Conservation (phyloP, 1,284 basidiomycete genomes). For the Ceratobasidium sp. region DNA sequence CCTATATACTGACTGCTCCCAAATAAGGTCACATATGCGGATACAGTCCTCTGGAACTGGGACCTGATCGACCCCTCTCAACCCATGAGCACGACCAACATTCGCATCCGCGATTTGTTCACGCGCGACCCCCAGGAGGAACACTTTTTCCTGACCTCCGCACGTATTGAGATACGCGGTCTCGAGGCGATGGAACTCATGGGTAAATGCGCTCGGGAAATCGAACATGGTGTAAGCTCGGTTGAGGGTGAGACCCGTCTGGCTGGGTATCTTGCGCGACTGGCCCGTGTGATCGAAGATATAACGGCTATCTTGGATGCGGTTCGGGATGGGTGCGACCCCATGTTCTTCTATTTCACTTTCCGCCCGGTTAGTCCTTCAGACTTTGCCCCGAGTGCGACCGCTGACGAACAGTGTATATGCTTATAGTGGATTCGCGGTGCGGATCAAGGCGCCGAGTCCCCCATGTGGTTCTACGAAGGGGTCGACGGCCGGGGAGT, state of each 20-base stretch:
- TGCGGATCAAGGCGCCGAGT: constrained; percentile 35
- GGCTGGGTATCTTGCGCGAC: constrained; percentile 59
- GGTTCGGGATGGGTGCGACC: constrained; percentile 62
- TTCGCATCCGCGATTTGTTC: constrained; percentile 59
- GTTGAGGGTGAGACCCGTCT: constrained; percentile 51
- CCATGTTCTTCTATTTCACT: constrained; percentile 66
- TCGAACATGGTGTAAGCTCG: constrained; percentile 66
- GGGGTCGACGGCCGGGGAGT: constrained; percentile 55
- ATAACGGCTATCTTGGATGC: constrained; percentile 59
- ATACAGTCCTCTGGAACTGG: constrained; percentile 70
- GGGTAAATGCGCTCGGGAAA: constrained; percentile 56
- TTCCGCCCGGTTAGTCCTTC: constrained; percentile 67
- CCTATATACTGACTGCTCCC: neutral
- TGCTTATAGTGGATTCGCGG: constrained; percentile 39
- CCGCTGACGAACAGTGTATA: constrained; percentile 43
- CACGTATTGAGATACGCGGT: constrained; percentile 67
- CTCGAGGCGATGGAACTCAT: constrained; percentile 66
- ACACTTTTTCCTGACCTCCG: constrained; percentile 67
- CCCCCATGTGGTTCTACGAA: constrained; percentile 60
- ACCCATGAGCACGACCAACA: constrained; percentile 54
- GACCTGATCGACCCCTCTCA: constrained; percentile 55
- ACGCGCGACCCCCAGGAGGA: constrained; percentile 64
- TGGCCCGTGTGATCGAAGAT: constrained; percentile 62
- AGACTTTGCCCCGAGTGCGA: constrained; percentile 57
- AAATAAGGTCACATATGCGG: constrained; percentile 62